A percentile compares a stretch with the other conserved stretches of the same genome.
phyloP scores from a whole-genome alignment of 768 basidiomycete species.

The Punctularia strigosozonata region DNA sequence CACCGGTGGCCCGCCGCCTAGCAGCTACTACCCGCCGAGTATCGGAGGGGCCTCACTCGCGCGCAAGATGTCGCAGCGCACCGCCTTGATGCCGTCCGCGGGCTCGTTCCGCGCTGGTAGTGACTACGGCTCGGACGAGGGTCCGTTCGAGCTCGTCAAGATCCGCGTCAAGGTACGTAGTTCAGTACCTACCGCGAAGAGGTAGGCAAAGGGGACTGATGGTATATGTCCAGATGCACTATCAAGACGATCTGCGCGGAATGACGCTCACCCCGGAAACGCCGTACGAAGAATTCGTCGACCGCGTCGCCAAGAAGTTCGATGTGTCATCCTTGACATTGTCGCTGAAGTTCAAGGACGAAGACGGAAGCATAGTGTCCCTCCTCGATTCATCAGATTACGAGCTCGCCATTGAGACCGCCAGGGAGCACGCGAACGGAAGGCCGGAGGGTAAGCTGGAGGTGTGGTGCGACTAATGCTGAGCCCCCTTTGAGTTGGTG shows the following conservation, averaged over 20 bases:
- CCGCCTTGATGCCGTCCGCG: no score
- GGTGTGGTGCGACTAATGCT: slow-evolving; percentile 86
- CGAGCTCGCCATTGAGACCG: slow-evolving; percentile 85
- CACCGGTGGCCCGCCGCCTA: no score
- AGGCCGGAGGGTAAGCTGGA: slow-evolving; percentile 77
- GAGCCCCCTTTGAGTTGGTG: no score
- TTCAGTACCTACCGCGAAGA: no score
- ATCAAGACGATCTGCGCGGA: slow-evolving; percentile 70
- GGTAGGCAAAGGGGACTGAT: background rate
- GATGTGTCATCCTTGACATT: slow-evolving; percentile 41
- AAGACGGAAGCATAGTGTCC: slow-evolving; percentile 75
- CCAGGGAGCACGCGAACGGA: slow-evolving; percentile 61
- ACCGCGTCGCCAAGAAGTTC: slow-evolving; percentile 67
- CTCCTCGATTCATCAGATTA: slow-evolving; percentile 81
- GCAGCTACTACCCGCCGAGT: no score
- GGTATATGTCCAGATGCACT: slow-evolving; percentile 48
- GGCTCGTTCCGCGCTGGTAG: no score
- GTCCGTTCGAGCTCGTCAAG: slow-evolving; percentile 53
- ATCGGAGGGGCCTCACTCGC: no score
- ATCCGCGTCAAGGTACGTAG: slow-evolving; percentile 74
- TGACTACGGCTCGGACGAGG: slow-evolving; percentile 61
- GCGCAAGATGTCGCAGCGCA: no score
- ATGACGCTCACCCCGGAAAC: slow-evolving; percentile 67
- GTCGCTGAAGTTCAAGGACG: slow-evolving; percentile 75
- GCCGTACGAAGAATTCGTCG: slow-evolving; percentile 65